A percentile compares a stretch with the other conserved stretches of the same genome.
Evolutionary conservation across 2,329 filamentous ascomycete genomes (phyloP).

Genomic region (Monilinia polystroma): DNA sequence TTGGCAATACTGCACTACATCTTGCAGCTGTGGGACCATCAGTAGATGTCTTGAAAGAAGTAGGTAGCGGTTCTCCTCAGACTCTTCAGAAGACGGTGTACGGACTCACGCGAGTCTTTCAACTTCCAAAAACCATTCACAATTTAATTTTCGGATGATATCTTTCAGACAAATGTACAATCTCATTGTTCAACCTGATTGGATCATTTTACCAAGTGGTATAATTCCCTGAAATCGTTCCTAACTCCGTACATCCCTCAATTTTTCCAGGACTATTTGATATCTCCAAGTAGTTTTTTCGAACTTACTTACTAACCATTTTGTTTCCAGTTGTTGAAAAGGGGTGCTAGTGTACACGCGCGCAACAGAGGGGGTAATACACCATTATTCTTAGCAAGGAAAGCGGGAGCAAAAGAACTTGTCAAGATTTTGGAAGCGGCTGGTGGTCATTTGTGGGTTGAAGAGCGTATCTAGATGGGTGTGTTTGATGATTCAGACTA

Average conservation of each 20-base stretch:
- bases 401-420: conserved; percentile 54
- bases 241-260: too few relatives aligned
- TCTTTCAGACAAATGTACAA: too few relatives aligned
- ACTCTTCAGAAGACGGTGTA: not conserved
- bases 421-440: conserved; percentile 56
- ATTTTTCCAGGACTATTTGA: not conserved
- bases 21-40: conserved; percentile 46
- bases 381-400: conserved; percentile 61
- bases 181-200: too few relatives aligned
- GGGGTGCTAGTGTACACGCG: conserved; percentile 65
- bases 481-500: too few relatives aligned
- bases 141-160: too few relatives aligned
- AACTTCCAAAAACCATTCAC: too few relatives aligned
- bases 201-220: too few relatives aligned
- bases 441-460: conserved; percentile 59
- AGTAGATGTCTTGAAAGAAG: conserved; percentile 55
- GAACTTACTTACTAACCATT: not conserved
- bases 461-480: conserved; percentile 42
- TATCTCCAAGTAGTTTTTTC: not conserved
- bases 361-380: conserved; percentile 66
- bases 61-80: conserved; percentile 37
- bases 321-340: conserved; percentile 43
- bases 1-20: conserved; percentile 44
- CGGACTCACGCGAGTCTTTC: too few relatives aligned
- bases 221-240: too few relatives aligned